Evolutionary conservation across 805 yeast genomes (phyloP), one percentile per base, ranked within the genome.

Genomic region (Torulaspora maleeae): DNA sequence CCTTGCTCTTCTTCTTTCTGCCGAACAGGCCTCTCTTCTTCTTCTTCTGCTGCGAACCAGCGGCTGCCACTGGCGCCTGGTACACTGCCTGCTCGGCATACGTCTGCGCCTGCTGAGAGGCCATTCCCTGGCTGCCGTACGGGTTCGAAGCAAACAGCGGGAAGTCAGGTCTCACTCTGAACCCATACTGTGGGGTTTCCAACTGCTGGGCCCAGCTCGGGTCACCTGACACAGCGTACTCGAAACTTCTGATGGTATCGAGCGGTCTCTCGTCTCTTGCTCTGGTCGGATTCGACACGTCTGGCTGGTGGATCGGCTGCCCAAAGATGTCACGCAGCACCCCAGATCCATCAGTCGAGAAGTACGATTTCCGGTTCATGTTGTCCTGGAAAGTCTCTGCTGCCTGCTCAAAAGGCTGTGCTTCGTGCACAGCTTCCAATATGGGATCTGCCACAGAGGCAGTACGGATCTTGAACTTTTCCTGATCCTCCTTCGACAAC

Each of bases 211-310:
- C 80, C 71, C 86, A 83, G 10, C 78, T 67, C 47, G 75, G 69
- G 66, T 93, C 99, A 32, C 68, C 66, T 5, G 96, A 87, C 52
- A 93, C 89, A 30, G 97, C 82, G 62, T 83, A 93, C 71, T 93
- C 98, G 67, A 93, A 93, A 4, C 86, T 76, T 56, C 98, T 76
- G 59, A 93, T 90, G 2, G 99, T 93, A 66, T 95, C 99, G 58
- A 93, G 71, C 3, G 99, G 99, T 59, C 99, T 79, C 69, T 93
- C 99, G 65, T 90, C 91, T 67, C 99, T 79, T 16, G 85, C 70
- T 59, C 99, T 78, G 5, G 96, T 82, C 24, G 99, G 99, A 63
- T 93, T 93, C 30, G 95, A 87, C 55, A 84, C 74, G 64, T 93
- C 99, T 6, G 95, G 86, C 52, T 79, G 79, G 2, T 61, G 62